Percentiles rank a stretch among this genome's conserved stretches.
Evolutionary conservation across 495 filamentous ascomycete genomes (phyloP).

Genomic region (Talaromyces proteolyticus): DNA sequence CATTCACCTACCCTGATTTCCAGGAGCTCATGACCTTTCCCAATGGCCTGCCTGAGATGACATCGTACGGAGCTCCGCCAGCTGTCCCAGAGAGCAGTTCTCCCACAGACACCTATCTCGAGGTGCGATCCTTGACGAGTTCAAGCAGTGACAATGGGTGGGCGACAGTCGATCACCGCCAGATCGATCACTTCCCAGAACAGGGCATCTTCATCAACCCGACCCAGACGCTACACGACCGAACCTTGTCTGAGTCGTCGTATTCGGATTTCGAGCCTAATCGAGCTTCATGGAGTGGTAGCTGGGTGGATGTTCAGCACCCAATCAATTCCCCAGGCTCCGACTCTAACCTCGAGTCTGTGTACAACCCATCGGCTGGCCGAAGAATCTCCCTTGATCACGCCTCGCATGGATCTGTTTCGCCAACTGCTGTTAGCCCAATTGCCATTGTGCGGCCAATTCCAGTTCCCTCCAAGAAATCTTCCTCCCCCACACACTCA

Average conservation of each 20-base stretch:
- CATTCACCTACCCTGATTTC: slow-evolving; percentile 72
- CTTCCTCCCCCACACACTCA: slow-evolving; percentile 50
- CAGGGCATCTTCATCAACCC: slow-evolving; percentile 75
- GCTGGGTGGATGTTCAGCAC: slow-evolving; percentile 73
- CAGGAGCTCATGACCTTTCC: slow-evolving; percentile 50
- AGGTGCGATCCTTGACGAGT: slow-evolving; percentile 71
- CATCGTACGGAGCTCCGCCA: slow-evolving; percentile 30
- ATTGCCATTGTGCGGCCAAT: slow-evolving; percentile 55
- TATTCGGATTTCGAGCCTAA: slow-evolving; percentile 52
- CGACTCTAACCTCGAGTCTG: slow-evolving; percentile 59
- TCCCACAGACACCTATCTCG: slow-evolving; percentile 74
- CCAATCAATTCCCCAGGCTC: slow-evolving; percentile 65
- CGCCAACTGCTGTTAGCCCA: slow-evolving; percentile 57
- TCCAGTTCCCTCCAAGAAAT: slow-evolving; percentile 64
- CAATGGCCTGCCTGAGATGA: slow-evolving; percentile 49
- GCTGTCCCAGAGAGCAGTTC: slow-evolving; percentile 63
- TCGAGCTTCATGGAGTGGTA: slow-evolving; percentile 56
- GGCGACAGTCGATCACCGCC: slow-evolving; percentile 62
- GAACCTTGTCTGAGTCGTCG: slow-evolving; percentile 80
- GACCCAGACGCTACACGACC: slow-evolving; percentile 74
- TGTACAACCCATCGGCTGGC: slow-evolving; percentile 36
- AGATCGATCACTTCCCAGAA: slow-evolving; percentile 47
- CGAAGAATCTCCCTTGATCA: slow-evolving; percentile 30
- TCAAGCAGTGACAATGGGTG: slow-evolving; percentile 83
- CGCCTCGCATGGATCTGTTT: slow-evolving; percentile 39